Evolutionary conservation across 176 grass and related monocot species (phyloP), one percentile per base, ranked within the genome.

Genomic region (Canna indica): DNA sequence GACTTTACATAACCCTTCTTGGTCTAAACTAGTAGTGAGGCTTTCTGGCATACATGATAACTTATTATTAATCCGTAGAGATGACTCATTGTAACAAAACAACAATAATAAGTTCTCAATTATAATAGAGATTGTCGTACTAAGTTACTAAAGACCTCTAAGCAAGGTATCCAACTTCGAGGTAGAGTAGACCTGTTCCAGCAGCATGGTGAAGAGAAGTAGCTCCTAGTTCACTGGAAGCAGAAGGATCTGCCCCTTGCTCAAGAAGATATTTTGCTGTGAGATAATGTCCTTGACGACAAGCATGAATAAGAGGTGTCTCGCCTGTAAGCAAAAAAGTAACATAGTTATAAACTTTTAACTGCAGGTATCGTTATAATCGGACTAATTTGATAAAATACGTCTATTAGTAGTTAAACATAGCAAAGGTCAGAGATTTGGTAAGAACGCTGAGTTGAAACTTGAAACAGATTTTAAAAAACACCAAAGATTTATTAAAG

Each of bases 241-340:
- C 65, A 13, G 94, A 90, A 64, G 89, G 86, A 32, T 90, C 60
- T 64, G 94, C 84, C 5, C 84, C 84, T 67, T 83, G 89, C 68
- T 81, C 82, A 18, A 97, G 82, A 47, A 97, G 84, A 79, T 87
- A 93, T 50, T 85, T 79, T 31, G 69, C 86, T 2, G 94, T 97
- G 65, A 74, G 11, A 67, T 80, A 50, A 44, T 83, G 89, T 22
- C 82, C 89, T 75, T 87, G 94, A 70, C 94, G 80, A 13, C 84
- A 65, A 1, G 89, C 86, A 63, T 93, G 89, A 80, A 97, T 93
- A 81, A 97, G 84, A 45, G 89, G 89, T n/a, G 94, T 97, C 69
- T 97, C 89, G 5, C 86, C 93, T 97, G 69, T 32, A 28, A 52
- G 48, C 0, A 20, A 68, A 71, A 22, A 4, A 32, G 12, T 16